phyloP scores from a whole-genome alignment of 768 basidiomycete genomes.

The Serendipita sp. region DNA sequence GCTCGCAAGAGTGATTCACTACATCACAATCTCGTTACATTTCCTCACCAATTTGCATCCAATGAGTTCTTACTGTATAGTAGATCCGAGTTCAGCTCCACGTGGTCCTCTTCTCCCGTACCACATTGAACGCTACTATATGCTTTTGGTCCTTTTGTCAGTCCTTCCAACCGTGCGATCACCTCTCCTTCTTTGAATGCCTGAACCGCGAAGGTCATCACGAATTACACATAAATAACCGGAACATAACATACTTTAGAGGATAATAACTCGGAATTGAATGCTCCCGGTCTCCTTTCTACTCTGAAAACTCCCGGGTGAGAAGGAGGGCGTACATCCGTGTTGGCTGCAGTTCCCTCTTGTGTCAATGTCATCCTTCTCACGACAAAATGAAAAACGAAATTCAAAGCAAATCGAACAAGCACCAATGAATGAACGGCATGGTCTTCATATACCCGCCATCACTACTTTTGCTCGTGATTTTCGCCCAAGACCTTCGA shows the following conservation, averaged over 20 bases:
- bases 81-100: constrained; percentile 44
- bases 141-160: constrained; percentile 22
- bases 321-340: constrained; percentile 13
- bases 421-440: no score
- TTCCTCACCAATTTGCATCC: background rate
- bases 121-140: constrained; percentile 42
- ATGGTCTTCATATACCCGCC: no score
- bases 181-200: constrained; percentile 24
- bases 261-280: constrained; percentile 23
- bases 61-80: constrained; percentile 30
- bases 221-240: no score
- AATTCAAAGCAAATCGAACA: no score
- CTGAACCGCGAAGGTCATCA: constrained; percentile 15
- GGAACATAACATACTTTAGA: constrained; percentile 16
- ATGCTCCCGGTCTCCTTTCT: constrained; percentile 22
- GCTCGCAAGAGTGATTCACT: constrained; percentile 51
- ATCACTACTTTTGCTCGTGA: no score
- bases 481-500: no score
- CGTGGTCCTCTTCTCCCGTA: constrained; percentile 29
- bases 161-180: constrained; percentile 20
- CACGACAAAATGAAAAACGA: background rate
- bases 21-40: background rate
- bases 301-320: constrained; percentile 23
- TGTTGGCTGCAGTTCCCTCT: background rate
- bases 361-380: background rate